Evolutionary conservation across 352 stramenopile species (phyloP).

Genomic region (Phytophthora vignae): DNA sequence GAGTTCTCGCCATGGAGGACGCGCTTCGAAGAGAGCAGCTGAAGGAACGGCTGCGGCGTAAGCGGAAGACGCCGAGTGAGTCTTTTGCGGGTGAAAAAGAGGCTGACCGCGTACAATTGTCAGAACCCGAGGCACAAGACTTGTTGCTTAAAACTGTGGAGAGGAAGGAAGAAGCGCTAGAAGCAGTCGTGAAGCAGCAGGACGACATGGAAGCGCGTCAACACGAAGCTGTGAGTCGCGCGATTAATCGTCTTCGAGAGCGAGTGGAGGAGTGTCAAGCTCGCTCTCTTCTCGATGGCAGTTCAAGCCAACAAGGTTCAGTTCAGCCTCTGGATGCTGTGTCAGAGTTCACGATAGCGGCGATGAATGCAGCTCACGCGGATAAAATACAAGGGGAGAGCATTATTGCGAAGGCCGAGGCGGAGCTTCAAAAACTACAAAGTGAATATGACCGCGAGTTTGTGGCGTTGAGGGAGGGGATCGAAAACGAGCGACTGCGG

Average conservation of each 20-base stretch:
- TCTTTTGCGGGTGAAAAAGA: background rate
- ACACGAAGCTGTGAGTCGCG: conserved; percentile 26
- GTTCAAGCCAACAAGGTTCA: background rate
- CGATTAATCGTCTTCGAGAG: conserved; percentile 22
- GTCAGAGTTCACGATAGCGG: background rate
- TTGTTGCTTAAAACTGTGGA: conserved; percentile 13
- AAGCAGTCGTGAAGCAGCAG: conserved; percentile 47
- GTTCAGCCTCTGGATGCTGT: background rate
- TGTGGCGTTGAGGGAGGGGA: conserved; percentile 12
- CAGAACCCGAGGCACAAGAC: conserved; percentile 16
- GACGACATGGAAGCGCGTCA: conserved; percentile 45
- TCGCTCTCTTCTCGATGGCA: background rate
- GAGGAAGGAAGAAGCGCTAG: conserved; percentile 37
- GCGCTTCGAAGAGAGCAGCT: conserved; percentile 45
- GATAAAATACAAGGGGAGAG: conserved; percentile 19
- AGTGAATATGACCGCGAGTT: conserved; percentile 31
- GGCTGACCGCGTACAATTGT: background rate
- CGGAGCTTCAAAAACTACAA: conserved; percentile 27
- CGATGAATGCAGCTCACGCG: conserved; percentile 7
- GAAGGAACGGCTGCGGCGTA: conserved; percentile 31
- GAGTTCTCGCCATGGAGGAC: conserved; percentile 38
- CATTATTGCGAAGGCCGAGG: conserved; percentile 12
- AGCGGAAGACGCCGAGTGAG: conserved; percentile 10
- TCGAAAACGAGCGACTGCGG: conserved; percentile 30
- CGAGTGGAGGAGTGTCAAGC: conserved; percentile 13